Evolutionary conservation across 305 asterid genomes (phyloP).

Genomic region (Fraxinus sp.): DNA sequence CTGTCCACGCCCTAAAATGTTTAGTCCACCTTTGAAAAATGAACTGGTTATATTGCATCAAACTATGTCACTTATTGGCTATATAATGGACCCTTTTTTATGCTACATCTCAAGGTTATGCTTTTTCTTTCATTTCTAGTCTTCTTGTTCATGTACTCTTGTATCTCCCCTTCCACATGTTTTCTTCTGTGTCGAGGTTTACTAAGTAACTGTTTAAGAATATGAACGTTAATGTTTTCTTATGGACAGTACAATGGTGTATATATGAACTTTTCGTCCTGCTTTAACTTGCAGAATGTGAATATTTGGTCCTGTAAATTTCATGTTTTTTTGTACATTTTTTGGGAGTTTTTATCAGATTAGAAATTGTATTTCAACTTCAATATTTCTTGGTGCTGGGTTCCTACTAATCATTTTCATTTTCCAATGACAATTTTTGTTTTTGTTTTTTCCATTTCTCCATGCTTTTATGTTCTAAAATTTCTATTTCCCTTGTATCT

Average conservation of each 20-base stretch:
- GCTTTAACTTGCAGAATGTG: not conserved
- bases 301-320: constrained; percentile 5
- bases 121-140: not conserved
- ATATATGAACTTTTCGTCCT: not conserved
- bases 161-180: not conserved
- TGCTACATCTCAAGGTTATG: not conserved
- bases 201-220: not conserved
- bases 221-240: not conserved
- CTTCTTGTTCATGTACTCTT: not conserved
- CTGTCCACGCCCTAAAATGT: not conserved
- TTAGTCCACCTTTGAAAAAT: not conserved
- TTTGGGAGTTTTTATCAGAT: not conserved
- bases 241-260: not conserved
- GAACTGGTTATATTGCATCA: not conserved
- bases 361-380: not conserved
- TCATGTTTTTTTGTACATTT: not conserved
- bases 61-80: not conserved
- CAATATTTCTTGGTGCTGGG: not conserved
- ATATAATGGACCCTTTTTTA: not conserved
- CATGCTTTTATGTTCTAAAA: not conserved
- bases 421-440: constrained; percentile 1
- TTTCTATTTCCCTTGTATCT: constrained; percentile 17
- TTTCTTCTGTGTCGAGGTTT: not conserved
- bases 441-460: not conserved
- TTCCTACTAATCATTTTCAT: not conserved